Percentiles rank a stretch among this genome's conserved stretches.
phyloP scores from a whole-genome alignment of 2,329 filamentous ascomycete genomes.

The Alternaria sp. region DNA sequence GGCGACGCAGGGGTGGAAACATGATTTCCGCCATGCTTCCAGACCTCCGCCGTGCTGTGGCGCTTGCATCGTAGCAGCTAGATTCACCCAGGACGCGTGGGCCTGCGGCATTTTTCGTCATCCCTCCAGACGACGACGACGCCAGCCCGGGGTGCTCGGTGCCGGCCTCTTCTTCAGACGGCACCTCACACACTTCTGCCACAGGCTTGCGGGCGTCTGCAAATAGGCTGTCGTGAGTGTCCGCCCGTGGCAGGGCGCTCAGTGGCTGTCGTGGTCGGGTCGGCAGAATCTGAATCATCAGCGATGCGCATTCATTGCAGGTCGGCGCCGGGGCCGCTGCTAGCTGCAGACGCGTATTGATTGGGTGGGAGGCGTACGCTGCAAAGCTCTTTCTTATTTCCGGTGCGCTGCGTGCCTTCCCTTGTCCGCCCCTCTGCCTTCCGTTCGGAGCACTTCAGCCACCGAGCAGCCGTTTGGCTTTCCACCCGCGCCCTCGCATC shows the following conservation, averaged over 20 bases:
- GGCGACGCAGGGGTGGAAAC: constrained; percentile 8
- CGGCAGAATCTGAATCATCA: constrained; percentile 7
- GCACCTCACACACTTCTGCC: background rate
- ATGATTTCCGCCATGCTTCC: constrained; percentile 9
- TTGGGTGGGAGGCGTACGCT: constrained; percentile 30
- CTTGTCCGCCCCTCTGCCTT: constrained; percentile 4
- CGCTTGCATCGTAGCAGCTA: background rate
- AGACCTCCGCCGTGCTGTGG: constrained; percentile 13
- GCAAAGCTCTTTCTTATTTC: constrained; percentile 25
- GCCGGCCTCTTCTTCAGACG: background rate
- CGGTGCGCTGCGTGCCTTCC: constrained; percentile 8
- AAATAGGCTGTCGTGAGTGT: background rate
- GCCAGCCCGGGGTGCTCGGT: background rate
- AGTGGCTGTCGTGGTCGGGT: background rate
- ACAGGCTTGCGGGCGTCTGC: background rate
- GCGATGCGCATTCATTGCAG: constrained; percentile 1
- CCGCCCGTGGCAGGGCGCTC: constrained; percentile 3
- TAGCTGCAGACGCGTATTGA: constrained; percentile 3
- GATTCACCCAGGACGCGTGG: constrained; percentile 13
- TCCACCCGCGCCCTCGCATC: background rate
- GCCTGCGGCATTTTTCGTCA: constrained; percentile 22
- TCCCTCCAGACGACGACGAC: background rate
- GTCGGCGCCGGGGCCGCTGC: background rate
- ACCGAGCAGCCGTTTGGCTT: constrained; percentile 9
- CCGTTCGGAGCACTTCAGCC: constrained; percentile 7